Conservation (phyloP, 805 yeast genomes). For the Tetrapisispora namnaoensis region DNA sequence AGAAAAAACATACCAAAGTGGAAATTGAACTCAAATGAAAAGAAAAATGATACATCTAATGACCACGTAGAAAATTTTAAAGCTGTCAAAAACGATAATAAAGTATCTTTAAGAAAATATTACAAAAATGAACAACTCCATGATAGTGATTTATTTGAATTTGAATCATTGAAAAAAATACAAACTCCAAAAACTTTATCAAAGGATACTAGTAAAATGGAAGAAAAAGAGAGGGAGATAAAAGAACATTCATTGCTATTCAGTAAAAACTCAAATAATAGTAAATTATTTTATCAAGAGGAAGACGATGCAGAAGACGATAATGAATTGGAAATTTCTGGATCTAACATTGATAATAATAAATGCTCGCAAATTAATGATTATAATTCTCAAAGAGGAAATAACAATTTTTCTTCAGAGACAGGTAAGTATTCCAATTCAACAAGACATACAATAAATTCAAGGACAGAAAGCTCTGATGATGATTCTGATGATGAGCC, state of each 20-base stretch:
- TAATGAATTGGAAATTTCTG: neutral
- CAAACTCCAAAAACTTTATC: neutral
- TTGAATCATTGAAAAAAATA: neutral
- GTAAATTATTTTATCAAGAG: neutral
- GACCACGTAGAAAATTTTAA: neutral
- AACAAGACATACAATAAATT: neutral
- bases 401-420: neutral
- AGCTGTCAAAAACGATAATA: slow-evolving; percentile 15
- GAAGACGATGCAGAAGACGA: slow-evolving; percentile 1
- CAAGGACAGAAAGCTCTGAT: slow-evolving; percentile 2
- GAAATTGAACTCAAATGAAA: neutral
- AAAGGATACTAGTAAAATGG: neutral
- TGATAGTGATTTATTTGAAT: slow-evolving; percentile 6
- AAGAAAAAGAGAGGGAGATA: neutral
- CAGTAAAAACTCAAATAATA: neutral
- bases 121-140: slow-evolving; percentile 3
- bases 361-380: neutral
- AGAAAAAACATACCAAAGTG: slow-evolving; percentile 24
- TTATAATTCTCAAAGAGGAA: no score
- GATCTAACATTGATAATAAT: neutral
- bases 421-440: neutral
- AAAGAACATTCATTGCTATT: slow-evolving; percentile 4
- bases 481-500: slow-evolving; percentile 31
- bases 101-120: slow-evolving; percentile 24
- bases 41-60: neutral